These are phyloP conservation scores for Penicillium sp. DNA, from an alignment of 2,329 filamentous ascomycete genomes.

Conservation along the genomic window DNA sequence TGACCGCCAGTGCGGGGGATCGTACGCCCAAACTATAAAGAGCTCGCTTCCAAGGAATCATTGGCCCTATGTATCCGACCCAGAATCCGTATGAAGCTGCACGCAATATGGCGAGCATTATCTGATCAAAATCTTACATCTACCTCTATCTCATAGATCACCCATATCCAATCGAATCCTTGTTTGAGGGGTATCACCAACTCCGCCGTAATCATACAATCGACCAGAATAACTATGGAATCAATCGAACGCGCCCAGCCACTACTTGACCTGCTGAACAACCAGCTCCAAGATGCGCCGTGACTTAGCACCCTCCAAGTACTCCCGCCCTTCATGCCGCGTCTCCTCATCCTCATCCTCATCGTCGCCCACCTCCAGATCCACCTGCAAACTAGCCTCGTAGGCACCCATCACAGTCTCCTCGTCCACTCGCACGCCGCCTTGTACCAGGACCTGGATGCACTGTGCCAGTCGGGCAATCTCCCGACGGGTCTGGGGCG, in stretches of 20 bases:
- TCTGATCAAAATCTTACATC: not conserved
- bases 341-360: conserved; percentile 38
- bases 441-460: conserved; percentile 79
- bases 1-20: not conserved
- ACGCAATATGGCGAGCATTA: not conserved
- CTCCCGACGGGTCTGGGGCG: conserved; percentile 75
- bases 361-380: conserved; percentile 45
- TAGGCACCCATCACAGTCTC: conserved; percentile 84
- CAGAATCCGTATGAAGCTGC: not conserved
- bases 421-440: conserved; percentile 83
- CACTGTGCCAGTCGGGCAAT: conserved; percentile 82
- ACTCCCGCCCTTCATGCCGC: conserved; percentile 42
- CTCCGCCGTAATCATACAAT: conserved; percentile 13
- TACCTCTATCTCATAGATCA: not conserved
- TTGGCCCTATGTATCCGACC: not conserved
- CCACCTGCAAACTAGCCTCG: conserved; percentile 74
- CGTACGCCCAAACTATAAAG: not conserved
- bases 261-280: conserved; percentile 17
- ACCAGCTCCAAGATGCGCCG: conserved; percentile 41
- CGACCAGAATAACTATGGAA: not conserved
- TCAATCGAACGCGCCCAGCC: not conserved
- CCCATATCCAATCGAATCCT: not conserved
- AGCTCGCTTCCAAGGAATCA: not conserved
- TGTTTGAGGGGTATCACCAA: conserved; percentile 17
- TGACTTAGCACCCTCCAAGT: conserved; percentile 45